Evolutionary conservation across 257 asterid species (phyloP).

Genomic region (Solanum rostratum): DNA sequence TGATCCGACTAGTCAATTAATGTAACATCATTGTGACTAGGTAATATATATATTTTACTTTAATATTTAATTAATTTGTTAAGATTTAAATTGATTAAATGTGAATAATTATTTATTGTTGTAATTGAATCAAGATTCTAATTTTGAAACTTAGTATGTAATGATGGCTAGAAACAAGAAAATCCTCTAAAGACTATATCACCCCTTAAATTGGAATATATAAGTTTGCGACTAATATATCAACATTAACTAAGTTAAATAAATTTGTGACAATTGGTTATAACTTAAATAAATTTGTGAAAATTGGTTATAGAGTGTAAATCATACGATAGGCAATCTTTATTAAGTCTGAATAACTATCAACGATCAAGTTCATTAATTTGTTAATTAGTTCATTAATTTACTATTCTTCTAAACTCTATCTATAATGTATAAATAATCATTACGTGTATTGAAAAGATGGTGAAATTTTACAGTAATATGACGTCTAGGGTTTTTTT

Average conservation of each 20-base stretch:
- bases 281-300: neutral
- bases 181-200: neutral
- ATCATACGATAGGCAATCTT: neutral
- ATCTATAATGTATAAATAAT: neutral
- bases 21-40: neutral
- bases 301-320: neutral
- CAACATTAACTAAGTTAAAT: neutral
- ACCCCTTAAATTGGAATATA: neutral
- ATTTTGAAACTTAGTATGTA: neutral
- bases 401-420: neutral
- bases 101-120: too few species aligned
- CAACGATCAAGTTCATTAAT: neutral
- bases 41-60: neutral
- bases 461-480: neutral
- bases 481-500: neutral
- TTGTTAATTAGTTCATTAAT: neutral
- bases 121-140: neutral
- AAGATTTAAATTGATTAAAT: neutral
- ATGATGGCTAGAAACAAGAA: neutral
- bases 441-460: neutral
- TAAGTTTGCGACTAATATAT: neutral
- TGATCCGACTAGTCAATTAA: neutral
- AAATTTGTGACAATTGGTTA: neutral
- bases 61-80: neutral
- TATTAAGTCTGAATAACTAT: neutral